Conservation (phyloP, 257 asterid species). For the Lithospermum erythrorhizon region DNA sequence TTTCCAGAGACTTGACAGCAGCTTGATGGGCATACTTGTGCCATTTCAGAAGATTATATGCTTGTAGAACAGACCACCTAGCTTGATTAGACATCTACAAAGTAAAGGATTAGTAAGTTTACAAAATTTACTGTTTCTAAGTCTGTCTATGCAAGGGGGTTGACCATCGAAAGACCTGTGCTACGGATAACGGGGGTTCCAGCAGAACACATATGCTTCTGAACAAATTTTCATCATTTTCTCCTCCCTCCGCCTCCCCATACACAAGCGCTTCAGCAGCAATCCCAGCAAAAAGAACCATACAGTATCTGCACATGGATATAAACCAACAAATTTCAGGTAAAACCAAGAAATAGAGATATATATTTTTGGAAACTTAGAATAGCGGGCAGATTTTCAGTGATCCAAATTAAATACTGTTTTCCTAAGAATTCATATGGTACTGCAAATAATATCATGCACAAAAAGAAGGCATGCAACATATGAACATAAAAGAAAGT, state of each 20-base stretch:
- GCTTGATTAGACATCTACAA: constrained; percentile 94
- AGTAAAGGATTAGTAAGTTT: neutral
- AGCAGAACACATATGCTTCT: constrained; percentile 63
- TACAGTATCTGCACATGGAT: constrained; percentile 62
- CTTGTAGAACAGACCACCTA: constrained; percentile 87
- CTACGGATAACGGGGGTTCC: constrained; percentile 75
- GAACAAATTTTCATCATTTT: constrained; percentile 87
- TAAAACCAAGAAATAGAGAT: neutral
- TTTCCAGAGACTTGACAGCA: constrained; percentile 65
- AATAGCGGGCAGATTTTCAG: neutral
- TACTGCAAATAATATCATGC: neutral
- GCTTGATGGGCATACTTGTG: constrained; percentile 78
- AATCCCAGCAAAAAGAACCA: constrained; percentile 98
- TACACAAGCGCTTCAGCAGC: constrained; percentile 93
- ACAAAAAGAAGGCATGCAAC: neutral
- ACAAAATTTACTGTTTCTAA: neutral
- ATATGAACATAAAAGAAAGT: neutral
- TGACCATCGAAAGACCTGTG: constrained; percentile 43
- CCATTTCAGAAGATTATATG: constrained; percentile 82
- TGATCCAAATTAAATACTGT: neutral
- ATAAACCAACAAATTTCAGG: constrained; percentile 9
- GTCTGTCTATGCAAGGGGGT: constrained; percentile 8
- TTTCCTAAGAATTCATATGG: neutral
- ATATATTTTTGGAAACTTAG: neutral
- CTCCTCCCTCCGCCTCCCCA: constrained; percentile 98